These are phyloP conservation scores for Medicago lupulina DNA, from an alignment of 306 rosid genomes.

Conservation along the genomic window DNA sequence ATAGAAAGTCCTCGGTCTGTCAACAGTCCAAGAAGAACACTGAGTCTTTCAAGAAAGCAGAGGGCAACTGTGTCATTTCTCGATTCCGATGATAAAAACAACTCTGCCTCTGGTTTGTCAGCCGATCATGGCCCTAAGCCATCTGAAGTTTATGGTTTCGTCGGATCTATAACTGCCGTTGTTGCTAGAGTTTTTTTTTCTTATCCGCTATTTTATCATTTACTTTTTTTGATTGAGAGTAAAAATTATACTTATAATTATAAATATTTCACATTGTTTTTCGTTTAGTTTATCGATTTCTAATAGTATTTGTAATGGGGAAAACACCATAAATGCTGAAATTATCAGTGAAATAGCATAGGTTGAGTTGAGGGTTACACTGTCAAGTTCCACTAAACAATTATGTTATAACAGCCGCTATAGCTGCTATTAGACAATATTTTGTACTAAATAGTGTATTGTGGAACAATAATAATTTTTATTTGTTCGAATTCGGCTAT, in stretches of 20 bases:
- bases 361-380: too few species aligned
- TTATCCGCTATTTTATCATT: conserved; percentile 6
- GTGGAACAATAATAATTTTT: not conserved
- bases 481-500: not conserved
- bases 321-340: not conserved
- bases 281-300: not conserved
- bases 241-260: not conserved
- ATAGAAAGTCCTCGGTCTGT: conserved; percentile 84
- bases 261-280: not conserved
- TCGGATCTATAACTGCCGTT: conserved; percentile 81
- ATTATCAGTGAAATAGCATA: not conserved
- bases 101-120: conserved; percentile 62
- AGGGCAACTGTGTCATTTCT: conserved; percentile 57
- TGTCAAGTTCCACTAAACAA: not conserved
- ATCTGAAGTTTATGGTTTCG: conserved; percentile 91
- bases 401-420: too few species aligned
- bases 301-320: not conserved
- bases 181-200: conserved; percentile 66
- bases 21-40: conserved; percentile 82
- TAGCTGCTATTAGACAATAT: too few species aligned
- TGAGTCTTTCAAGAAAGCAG: conserved; percentile 66
- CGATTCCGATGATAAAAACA: conserved; percentile 57
- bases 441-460: not conserved
- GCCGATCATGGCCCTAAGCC: conserved; percentile 87
- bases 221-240: not conserved